Evolutionary conservation across 1,139 yeast genomes (phyloP).

Genomic region (Lodderomyces metapsilosis): DNA sequence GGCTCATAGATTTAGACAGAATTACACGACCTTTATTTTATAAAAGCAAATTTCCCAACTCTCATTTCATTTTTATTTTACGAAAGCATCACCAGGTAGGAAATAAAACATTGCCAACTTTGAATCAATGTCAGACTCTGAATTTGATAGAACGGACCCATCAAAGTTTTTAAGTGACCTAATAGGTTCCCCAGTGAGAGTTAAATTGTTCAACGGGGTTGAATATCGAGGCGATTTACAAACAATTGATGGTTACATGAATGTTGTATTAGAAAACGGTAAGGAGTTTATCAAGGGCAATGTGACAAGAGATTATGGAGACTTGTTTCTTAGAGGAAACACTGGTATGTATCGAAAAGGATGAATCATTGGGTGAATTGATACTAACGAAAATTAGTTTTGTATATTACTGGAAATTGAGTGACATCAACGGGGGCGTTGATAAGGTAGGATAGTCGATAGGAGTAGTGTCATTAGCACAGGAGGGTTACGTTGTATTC

Average conservation of each 20-base stretch:
- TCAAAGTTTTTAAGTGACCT: constrained; percentile 79
- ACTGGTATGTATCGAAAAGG: constrained; percentile 59
- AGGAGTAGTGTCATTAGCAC: background rate
- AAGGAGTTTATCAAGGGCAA: constrained; percentile 62
- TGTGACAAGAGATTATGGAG: constrained; percentile 64
- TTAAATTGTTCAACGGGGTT: constrained; percentile 83
- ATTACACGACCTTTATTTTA: constrained; percentile 3
- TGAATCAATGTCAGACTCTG: constrained; percentile 9
- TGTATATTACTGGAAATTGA: constrained; percentile 46
- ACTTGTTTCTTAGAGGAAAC: constrained; percentile 92
- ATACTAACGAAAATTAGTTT: constrained; percentile 26
- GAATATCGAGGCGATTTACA: constrained; percentile 74
- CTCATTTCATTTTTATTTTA: too few species aligned
- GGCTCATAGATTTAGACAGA: background rate
- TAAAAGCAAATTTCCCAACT: too few species aligned
- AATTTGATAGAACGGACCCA: constrained; percentile 47
- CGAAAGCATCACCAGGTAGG: background rate
- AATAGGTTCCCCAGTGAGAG: constrained; percentile 76
- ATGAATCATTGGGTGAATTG: background rate
- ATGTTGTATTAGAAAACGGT: constrained; percentile 79
- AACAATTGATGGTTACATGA: constrained; percentile 96
- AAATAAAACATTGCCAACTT: background rate
- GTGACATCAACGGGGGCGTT: background rate
- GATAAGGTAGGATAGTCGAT: background rate
- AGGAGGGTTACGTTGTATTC: background rate